These are phyloP conservation scores for Colletotrichum magnum DNA, from an alignment of 2,329 filamentous ascomycete species.

Conservation along the genomic window DNA sequence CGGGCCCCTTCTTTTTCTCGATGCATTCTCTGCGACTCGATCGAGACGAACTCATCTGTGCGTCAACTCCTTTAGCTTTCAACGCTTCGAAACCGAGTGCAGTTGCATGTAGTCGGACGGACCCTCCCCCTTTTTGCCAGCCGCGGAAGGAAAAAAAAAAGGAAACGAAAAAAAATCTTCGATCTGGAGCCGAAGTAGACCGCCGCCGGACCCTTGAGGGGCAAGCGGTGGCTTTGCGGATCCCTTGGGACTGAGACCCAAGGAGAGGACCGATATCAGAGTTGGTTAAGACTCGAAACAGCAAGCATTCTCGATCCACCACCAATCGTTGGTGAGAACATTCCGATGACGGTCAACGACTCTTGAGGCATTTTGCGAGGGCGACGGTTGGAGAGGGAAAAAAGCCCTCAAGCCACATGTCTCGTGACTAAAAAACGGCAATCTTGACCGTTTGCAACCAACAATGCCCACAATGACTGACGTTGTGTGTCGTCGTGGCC, in stretches of 20 bases:
- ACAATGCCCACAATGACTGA: constrained; percentile 6
- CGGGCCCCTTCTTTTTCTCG: not conserved
- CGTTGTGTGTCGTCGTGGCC: constrained; percentile 1
- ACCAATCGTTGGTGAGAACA: constrained; percentile 13
- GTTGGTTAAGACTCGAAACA: constrained; percentile 1
- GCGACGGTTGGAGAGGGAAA: constrained; percentile 5
- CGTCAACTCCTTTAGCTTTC: not conserved
- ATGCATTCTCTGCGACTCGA: constrained; percentile 18
- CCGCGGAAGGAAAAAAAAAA: too few species aligned
- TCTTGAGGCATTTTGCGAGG: not conserved
- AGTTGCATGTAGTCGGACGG: constrained; percentile 3
- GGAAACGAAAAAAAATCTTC: not conserved
- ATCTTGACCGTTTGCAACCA: not conserved
- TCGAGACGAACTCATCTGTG: constrained; percentile 28
- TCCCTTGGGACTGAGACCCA: not conserved
- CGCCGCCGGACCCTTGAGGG: constrained; percentile 1
- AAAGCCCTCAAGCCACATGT: constrained; percentile 9
- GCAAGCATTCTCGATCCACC: constrained; percentile 11
- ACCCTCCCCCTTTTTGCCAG: not conserved
- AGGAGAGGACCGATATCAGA: not conserved
- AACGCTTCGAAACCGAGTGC: not conserved
- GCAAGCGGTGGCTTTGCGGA: not conserved
- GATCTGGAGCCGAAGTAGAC: constrained; percentile 1
- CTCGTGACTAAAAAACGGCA: constrained; percentile 9
- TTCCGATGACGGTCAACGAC: constrained; percentile 8